Evolutionary conservation across 2,329 filamentous ascomycete species (phyloP), one percentile per base, ranked within the genome.

Genomic region (Fusarium sp.): DNA sequence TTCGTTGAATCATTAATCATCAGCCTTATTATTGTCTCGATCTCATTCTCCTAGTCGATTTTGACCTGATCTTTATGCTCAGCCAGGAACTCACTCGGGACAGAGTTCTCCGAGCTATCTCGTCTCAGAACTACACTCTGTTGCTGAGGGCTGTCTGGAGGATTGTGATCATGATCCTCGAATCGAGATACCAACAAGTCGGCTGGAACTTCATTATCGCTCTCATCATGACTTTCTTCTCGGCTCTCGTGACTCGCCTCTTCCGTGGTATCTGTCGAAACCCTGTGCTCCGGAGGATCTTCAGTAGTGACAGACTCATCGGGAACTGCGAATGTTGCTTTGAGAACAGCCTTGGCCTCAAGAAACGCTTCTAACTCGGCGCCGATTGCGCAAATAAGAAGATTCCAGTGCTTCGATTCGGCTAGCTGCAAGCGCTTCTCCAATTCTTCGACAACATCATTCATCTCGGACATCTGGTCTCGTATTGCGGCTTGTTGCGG

Each of bases 311-410:
- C 26, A 6, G 43, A n/a, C 2, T 58, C 56, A 11, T 69, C 65
- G 19, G 49, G 10, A 10, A 56, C 39, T 14, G 64, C 68, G 6
- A 74, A 49, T 4, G 69, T 65, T 14, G 60, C 61, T 40, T 71
- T 62, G n/a, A 92, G 78, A 41, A 92, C 81, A 5, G 81, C 77
- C 68, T 85, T 83, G 2, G 89, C 89, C 71, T 90, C 86, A 32
- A 80, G 80, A 62, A 92, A 89, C 4, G 90, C 89, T 60, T 90
- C 89, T 2, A 92, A 74, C 75, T 93, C 92, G 0, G 92, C 92
- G 1, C 91, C 90, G 33, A 95, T 88, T 13, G 91, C 91, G 51
- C 88, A 92, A 6, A 94, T 89, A 19, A 95, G 82, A 17, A 94
- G 79, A 57, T 90, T 94, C 92, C 92, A 95, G 17, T 85, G 83